A percentile compares a stretch with the other conserved stretches of the same genome.
Evolutionary conservation across 768 basidiomycete species (phyloP).

Genomic region (Rhodotorula paludigena): DNA sequence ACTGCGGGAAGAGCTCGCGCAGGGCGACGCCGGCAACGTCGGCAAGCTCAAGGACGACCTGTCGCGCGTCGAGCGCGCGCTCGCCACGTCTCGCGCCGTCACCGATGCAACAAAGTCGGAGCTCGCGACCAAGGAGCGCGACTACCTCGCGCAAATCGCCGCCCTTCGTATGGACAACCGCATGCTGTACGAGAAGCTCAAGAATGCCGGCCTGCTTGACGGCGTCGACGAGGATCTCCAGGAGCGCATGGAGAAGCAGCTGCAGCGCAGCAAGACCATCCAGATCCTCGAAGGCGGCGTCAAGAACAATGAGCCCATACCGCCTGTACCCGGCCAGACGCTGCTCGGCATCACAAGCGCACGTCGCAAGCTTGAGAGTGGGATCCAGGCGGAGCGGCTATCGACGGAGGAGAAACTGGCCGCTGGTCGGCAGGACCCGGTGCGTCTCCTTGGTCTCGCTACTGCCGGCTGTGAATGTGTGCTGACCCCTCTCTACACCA

Average conservation of each 20-base stretch:
- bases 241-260: slow-evolving; percentile 69
- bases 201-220: slow-evolving; percentile 68
- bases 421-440: neutral
- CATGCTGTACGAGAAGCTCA: slow-evolving; percentile 90
- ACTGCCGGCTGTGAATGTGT: too few relatives aligned
- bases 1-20: slow-evolving; percentile 73
- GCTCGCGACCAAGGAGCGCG: slow-evolving; percentile 60
- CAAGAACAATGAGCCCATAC: slow-evolving; percentile 17
- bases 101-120: slow-evolving; percentile 58
- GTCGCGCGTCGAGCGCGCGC: slow-evolving; percentile 66
- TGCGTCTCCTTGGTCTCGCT: neutral
- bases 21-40: slow-evolving; percentile 76
- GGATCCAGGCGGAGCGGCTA: slow-evolving; percentile 34
- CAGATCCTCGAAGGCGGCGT: slow-evolving; percentile 68
- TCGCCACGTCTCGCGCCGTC: slow-evolving; percentile 71
- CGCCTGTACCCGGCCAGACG: slow-evolving; percentile 35
- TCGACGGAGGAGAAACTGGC: slow-evolving; percentile 42
- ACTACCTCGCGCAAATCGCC: slow-evolving; percentile 77
- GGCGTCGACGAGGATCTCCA: slow-evolving; percentile 70
- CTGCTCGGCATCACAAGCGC: slow-evolving; percentile 34
- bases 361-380: slow-evolving; percentile 40
- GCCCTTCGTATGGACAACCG: slow-evolving; percentile 88
- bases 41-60: slow-evolving; percentile 71
- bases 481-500: neutral
- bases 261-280: slow-evolving; percentile 78